A percentile compares a stretch with the other conserved stretches of the same genome.
Evolutionary conservation across 139 green algal species (phyloP).

Genomic region (Tetradesmus lagerheimii): DNA sequence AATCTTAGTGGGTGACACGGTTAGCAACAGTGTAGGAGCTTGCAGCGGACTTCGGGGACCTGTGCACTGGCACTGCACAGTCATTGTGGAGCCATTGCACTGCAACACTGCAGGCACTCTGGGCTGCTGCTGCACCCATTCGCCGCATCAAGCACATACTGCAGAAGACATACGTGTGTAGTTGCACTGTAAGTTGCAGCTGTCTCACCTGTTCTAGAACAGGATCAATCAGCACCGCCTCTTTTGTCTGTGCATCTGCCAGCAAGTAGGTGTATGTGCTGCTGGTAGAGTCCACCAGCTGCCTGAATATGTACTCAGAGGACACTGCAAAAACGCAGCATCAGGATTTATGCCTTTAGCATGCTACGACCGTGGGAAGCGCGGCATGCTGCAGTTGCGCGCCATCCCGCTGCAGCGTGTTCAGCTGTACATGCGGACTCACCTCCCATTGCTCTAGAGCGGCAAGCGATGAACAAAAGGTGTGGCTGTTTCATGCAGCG

Average conservation of each 20-base stretch:
- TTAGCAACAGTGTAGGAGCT: too few relatives aligned
- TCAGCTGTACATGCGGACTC: too few relatives aligned
- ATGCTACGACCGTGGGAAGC: neutral
- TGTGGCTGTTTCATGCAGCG: too few relatives aligned
- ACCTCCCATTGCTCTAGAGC: neutral
- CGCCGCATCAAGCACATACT: too few relatives aligned
- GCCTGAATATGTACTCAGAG: constrained; percentile 57
- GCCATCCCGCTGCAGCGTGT: neutral
- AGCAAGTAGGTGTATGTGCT: constrained; percentile 79
- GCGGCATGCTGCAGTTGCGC: neutral
- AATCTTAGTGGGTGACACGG: too few relatives aligned
- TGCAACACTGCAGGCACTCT: too few relatives aligned
- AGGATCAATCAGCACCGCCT: constrained; percentile 76
- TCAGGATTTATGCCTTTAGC: neutral
- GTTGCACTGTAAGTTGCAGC: neutral
- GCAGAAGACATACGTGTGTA: too few relatives aligned
- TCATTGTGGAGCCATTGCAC: too few relatives aligned
- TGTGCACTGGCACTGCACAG: too few relatives aligned
- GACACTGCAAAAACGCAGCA: neutral
- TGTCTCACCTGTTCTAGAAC: constrained; percentile 62
- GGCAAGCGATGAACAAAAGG: too few relatives aligned
- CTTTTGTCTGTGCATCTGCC: constrained; percentile 49
- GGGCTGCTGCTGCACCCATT: too few relatives aligned
- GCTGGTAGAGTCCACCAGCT: constrained; percentile 68
- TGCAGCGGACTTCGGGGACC: too few relatives aligned